Evolutionary conservation across 768 basidiomycete genomes (phyloP), one percentile per base, ranked within the genome.

Genomic region (Candolleomyces eurysporus): DNA sequence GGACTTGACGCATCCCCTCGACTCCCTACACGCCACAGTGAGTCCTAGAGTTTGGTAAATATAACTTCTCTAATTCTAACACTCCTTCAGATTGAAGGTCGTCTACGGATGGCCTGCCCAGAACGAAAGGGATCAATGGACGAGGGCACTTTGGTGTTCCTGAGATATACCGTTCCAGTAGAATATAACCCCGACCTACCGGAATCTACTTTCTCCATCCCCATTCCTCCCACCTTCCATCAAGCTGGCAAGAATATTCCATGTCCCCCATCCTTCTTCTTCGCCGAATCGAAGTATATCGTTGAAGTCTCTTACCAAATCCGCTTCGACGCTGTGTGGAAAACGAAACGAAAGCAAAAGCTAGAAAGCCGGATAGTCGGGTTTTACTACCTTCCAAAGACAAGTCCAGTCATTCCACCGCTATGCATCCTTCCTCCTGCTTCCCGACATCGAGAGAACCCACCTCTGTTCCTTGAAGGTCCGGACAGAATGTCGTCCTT

Each of bases 381-480:
- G 10, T 66, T 82, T 13, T 70, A 78, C 42, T 81, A 81, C 64
- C 70, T 82, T 19, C 80, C 80, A 2, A 79, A 79, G 65, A 72
- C 79, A 16, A 72, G 72, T 50, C 80, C 80, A 4, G 43, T 66
- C 14, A 58, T 70, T 42, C 74, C 78, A 16, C 69, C 76, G 4
- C 53, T 78, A 48, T 62, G 68, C n/a, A 60, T 69, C 16, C 72
- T 77, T 21, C 75, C 73, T 16, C 66, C 66, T 57, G 68, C 70
- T 19, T 67, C 68, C 30, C 58, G 67, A 55, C 59, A 65, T 21
- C 56, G 61, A 26, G 63, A 64, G 46, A 68, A 43, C 63, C 64
- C 53, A 58, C 65, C 46, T 63, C 61, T 57, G 48, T 65, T 45
- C 66, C 72, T 57, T 66, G 73, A 36, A 66, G 73, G 19, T 70